Conservation (phyloP, 768 basidiomycete genomes). For the Rhodotorula sphaerocarpa region DNA sequence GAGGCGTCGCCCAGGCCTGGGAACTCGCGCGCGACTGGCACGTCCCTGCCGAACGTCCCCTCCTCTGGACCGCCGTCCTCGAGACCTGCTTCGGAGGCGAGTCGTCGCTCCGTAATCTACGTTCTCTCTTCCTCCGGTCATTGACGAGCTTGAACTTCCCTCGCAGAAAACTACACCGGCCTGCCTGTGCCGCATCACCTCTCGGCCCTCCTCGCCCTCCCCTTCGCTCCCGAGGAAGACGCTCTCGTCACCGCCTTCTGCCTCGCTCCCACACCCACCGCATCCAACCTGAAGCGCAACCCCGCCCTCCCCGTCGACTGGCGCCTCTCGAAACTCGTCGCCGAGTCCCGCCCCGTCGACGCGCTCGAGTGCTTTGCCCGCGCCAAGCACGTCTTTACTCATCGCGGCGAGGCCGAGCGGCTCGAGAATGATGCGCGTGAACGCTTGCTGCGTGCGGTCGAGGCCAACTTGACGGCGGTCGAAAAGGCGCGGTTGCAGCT, state of each 20-base stretch:
- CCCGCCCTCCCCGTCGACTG: conserved; percentile 26
- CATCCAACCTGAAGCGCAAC: too few relatives aligned
- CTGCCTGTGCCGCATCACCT: conserved; percentile 15
- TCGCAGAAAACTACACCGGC: conserved; percentile 26
- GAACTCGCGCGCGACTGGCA: conserved; percentile 17
- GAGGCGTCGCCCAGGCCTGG: conserved; percentile 31
- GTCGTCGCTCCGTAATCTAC: neutral
- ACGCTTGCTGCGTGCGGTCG: conserved; percentile 19
- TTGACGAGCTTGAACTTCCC: too few relatives aligned
- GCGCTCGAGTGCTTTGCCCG: conserved; percentile 23
- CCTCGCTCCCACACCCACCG: neutral
- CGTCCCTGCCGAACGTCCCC: conserved; percentile 11
- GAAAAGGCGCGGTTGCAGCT: conserved; percentile 16
- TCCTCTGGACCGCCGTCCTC: conserved; percentile 8
- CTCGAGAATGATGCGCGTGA: conserved; percentile 18
- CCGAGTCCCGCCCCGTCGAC: conserved; percentile 21
- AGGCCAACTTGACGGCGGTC: conserved; percentile 15
- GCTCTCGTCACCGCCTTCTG: conserved; percentile 18
- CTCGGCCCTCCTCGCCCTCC: conserved; percentile 14
- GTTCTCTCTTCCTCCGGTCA: neutral
- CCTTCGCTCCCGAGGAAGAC: conserved; percentile 21
- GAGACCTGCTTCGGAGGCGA: conserved; percentile 30
- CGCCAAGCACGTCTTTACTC: neutral
- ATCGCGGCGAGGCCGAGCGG: neutral
- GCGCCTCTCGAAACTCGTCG: conserved; percentile 30